Evolutionary conservation across 2,329 filamentous ascomycete species (phyloP), one percentile per base, ranked within the genome.

Genomic region (Ophiostoma sp.): DNA sequence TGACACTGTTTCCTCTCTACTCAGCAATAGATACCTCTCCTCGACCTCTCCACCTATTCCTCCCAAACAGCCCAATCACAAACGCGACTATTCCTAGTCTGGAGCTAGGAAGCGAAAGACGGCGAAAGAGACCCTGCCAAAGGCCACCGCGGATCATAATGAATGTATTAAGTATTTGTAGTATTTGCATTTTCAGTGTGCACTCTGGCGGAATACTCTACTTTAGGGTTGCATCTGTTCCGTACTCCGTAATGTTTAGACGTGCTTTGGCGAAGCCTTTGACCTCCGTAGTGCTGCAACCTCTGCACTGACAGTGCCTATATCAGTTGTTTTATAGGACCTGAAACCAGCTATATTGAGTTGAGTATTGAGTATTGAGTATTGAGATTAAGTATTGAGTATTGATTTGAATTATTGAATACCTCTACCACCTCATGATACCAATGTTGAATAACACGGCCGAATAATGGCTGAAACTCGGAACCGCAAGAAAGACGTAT

Each of bases 81-180:
- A 64, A 64, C 62, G 70, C 57, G 27, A 69, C 71, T 67, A 72
- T 71, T 69, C 70, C 71, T 13, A 71, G 71, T 69, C 64, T 67
- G 72, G 72, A 64, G 70, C 72, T 70, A 68, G 54, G 67, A 73
- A 71, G 72, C 72, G 68, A 74, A 69, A 71, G 69, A 31, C 57
- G 33, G 57, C 57, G 57, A 27, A 57, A 57, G 52, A 57, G 52
- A 57, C 52, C 52, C 52, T 57, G 52, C 52, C 52, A 57, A 15
- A 27, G 52, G 52, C 15, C 27, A 31, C 27, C 57, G 57, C 57
- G 57, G 57, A 62, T 62, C 57, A 33, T 62, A 31, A 62, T 62
- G 57, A 57, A 62, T 62, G 57, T 33, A 35, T 20, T 33, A 60
- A 36, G 60, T 65, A 17, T 15, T 62, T 64, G 23, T 64, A 33